Evolutionary conservation across 2,329 filamentous ascomycete genomes (phyloP).

Genomic region (Penicillium digitatum): DNA sequence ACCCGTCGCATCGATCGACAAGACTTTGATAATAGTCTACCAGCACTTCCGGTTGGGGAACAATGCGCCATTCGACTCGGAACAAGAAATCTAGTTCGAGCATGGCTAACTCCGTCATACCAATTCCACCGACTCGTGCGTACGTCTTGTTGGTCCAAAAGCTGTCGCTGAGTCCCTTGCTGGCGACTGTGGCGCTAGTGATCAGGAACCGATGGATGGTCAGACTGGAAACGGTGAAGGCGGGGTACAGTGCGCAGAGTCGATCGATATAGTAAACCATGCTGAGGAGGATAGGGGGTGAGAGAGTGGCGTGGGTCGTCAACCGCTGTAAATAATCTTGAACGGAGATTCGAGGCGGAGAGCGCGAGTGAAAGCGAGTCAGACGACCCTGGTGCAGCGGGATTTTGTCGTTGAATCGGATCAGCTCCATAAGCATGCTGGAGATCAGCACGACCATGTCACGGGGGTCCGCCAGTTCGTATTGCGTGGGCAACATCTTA

Average conservation of each 20-base stretch:
- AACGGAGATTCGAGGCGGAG: conserved; percentile 88
- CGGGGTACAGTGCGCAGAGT: conserved; percentile 83
- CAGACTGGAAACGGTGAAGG: conserved; percentile 93
- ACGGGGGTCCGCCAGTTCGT: conserved; percentile 76
- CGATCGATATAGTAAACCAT: conserved; percentile 99
- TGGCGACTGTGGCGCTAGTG: conserved; percentile 88
- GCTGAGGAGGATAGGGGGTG: conserved; percentile 87
- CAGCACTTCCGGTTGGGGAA: conserved; percentile 88
- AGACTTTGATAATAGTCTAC: conserved; percentile 90
- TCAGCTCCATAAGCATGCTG: conserved; percentile 92
- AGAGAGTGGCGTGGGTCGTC: conserved; percentile 88
- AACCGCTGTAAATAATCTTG: conserved; percentile 88
- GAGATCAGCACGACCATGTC: conserved; percentile 88
- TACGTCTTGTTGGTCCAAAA: conserved; percentile 99
- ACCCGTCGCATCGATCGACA: conserved; percentile 63
- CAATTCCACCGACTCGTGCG: conserved; percentile 87
- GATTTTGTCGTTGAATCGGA: conserved; percentile 84
- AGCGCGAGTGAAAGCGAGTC: conserved; percentile 89
- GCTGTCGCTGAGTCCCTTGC: conserved; percentile 90
- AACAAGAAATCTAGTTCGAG: conserved; percentile 92
- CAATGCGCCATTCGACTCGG: conserved; percentile 92
- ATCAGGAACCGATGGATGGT: conserved; percentile 98
- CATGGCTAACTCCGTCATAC: conserved; percentile 80
- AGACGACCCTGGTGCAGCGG: conserved; percentile 80
- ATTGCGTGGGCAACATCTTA: conserved; percentile 61